These are phyloP conservation scores for Lodderomyces parapsilosis DNA, from an alignment of 1,139 yeast species.

Conservation along the genomic window DNA sequence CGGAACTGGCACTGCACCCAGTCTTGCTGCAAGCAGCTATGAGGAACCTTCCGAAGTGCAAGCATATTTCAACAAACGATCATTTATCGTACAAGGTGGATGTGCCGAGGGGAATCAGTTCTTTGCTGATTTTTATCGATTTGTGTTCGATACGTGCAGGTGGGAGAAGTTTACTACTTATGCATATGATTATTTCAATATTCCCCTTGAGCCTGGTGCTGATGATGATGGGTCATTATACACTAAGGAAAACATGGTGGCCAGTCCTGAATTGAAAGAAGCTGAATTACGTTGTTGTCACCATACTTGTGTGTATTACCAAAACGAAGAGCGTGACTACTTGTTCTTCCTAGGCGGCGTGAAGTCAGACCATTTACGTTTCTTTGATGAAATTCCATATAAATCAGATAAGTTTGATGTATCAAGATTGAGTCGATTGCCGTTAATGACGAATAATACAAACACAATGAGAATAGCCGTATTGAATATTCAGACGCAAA, in stretches of 20 bases:
- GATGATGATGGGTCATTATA: conserved; percentile 27
- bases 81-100: conserved; percentile 44
- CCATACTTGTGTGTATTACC: conserved; percentile 38
- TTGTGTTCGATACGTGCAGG: conserved; percentile 31
- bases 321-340: conserved; percentile 35
- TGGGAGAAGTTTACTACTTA: conserved; percentile 38
- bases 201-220: conserved; percentile 25
- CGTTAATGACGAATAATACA: conserved; percentile 27
- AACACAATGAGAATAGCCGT: conserved; percentile 36
- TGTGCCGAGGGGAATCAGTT: conserved; percentile 29
- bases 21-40: conserved; percentile 2
- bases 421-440: conserved; percentile 31
- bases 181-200: conserved; percentile 36
- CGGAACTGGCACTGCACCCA: conserved; percentile 3
- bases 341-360: conserved; percentile 46
- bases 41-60: conserved; percentile 15
- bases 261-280: conserved; percentile 30
- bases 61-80: conserved; percentile 26
- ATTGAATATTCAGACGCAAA: conserved; percentile 41
- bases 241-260: conserved; percentile 24
- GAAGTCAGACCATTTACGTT: conserved; percentile 35
- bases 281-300: conserved; percentile 48
- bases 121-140: conserved; percentile 36
- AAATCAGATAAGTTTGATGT: conserved; percentile 37
- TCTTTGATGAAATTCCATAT: conserved; percentile 31